Evolutionary conservation across 345 rosid species (phyloP).

Genomic region (Noccaea caerulescens): DNA sequence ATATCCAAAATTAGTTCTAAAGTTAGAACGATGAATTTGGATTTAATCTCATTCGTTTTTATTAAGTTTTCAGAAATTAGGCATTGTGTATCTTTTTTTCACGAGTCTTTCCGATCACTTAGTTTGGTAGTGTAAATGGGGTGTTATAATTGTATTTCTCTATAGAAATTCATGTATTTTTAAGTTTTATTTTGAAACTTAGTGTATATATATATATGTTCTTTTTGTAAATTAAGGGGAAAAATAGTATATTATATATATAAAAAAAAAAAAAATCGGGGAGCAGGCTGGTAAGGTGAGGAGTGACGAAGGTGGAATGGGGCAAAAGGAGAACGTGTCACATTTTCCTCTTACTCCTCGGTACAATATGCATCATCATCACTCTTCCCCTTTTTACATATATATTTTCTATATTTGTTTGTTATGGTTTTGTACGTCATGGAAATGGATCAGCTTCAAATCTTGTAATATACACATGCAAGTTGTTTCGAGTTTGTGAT

Average conservation of each 20-base stretch:
- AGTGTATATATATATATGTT: neutral
- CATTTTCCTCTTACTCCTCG: conserved; percentile 13
- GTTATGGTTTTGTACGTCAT: conserved; percentile 16
- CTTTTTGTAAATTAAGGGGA: neutral
- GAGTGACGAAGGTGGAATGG: conserved; percentile 39
- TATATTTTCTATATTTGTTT: neutral
- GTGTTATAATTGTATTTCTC: neutral
- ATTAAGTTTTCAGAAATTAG: no score
- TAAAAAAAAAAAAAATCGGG: neutral
- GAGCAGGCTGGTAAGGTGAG: conserved; percentile 35
- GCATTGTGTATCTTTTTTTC: neutral
- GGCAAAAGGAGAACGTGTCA: conserved; percentile 34
- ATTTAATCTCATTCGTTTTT: no score
- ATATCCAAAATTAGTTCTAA: no score
- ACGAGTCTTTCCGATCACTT: conserved; percentile 17
- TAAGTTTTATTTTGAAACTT: conserved; percentile 8
- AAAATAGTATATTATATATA: neutral
- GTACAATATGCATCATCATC: conserved; percentile 26
- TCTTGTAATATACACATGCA: conserved; percentile 1
- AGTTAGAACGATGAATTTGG: no score
- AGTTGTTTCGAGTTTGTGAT: conserved; percentile 1
- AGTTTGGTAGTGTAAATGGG: conserved; percentile 13
- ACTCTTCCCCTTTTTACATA: neutral
- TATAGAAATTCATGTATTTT: conserved; percentile 4
- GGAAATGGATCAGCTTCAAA: conserved; percentile 5